These are phyloP conservation scores for Brassica hybrid DNA, from an alignment of 441 rosid species.

Conservation along the genomic window DNA sequence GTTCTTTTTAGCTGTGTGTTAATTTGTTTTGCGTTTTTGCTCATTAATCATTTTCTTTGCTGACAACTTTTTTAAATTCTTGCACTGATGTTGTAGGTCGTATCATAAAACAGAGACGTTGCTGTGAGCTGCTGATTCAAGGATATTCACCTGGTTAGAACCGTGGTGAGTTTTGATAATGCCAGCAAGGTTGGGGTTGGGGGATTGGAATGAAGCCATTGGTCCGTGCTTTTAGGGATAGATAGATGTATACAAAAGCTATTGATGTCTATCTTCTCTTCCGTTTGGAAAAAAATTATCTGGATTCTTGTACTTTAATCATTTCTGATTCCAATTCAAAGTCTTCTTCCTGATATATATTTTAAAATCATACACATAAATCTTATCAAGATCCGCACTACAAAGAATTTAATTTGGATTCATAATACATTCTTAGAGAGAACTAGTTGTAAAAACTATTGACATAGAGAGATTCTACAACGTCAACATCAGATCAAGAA, in stretches of 20 bases:
- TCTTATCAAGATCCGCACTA: constrained; percentile 16
- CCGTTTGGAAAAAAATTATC: constrained; percentile 12
- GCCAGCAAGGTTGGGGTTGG: constrained; percentile 17
- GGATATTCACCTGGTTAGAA: constrained; percentile 33
- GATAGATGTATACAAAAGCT: constrained; percentile 29
- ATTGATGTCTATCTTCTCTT: constrained; percentile 37
- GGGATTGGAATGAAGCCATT: constrained; percentile 45
- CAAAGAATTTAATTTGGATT: constrained; percentile 18
- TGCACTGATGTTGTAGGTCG: constrained; percentile 28
- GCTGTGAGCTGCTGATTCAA: constrained; percentile 24
- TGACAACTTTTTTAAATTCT: not conserved
- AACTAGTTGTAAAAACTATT: no score
- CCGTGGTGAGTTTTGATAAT: constrained; percentile 31
- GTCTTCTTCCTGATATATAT: not conserved
- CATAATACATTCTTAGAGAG: not conserved
- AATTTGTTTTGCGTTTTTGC: constrained; percentile 4
- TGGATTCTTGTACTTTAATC: constrained; percentile 18
- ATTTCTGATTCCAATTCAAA: constrained; percentile 11
- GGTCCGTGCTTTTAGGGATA: constrained; percentile 45
- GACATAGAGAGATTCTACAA: no score
- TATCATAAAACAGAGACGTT: constrained; percentile 14
- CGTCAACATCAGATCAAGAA: no score
- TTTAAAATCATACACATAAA: constrained; percentile 18
- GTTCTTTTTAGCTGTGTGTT: constrained; percentile 6
- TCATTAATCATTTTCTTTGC: not conserved